A percentile compares a stretch with the other conserved stretches of the same genome.
Conservation (phyloP, 441 rosid genomes). For the Daphne laureola region DNA sequence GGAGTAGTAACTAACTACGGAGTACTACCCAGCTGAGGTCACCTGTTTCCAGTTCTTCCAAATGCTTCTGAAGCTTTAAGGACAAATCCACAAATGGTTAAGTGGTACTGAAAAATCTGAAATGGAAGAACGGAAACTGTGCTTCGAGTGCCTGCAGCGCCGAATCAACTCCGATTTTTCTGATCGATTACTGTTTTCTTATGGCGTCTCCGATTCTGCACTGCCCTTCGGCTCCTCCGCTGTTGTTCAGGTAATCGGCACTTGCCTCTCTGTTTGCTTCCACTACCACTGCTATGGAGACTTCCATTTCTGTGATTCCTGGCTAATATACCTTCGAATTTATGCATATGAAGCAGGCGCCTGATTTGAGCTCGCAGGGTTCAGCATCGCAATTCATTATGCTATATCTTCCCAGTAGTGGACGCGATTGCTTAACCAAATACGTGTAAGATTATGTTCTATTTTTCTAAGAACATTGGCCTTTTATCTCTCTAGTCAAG, state of each 20-base stretch:
- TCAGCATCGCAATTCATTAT: conserved; percentile 49
- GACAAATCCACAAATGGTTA: no score
- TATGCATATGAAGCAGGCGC: conserved; percentile 34
- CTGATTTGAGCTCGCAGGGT: conserved; percentile 30
- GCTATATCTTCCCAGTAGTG: conserved; percentile 34
- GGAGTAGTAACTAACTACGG: no score
- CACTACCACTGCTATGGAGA: neutral
- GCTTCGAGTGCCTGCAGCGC: conserved; percentile 69
- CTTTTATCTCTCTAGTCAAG: no score
- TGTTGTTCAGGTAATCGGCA: conserved; percentile 46
- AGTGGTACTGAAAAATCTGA: conserved; percentile 1
- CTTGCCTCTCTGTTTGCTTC: neutral
- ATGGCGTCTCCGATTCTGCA: conserved; percentile 62
- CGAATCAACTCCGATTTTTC: conserved; percentile 67
- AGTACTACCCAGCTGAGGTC: no score
- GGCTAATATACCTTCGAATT: conserved; percentile 8
- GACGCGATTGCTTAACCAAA: conserved; percentile 42
- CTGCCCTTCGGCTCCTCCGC: conserved; percentile 75
- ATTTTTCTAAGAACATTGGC: neutral
- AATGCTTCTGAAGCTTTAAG: no score
- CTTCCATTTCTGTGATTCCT: neutral
- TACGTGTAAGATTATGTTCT: conserved; percentile 40
- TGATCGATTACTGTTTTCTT: conserved; percentile 42
- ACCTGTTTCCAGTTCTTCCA: no score
- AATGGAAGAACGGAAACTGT: conserved; percentile 28